phyloP scores from a whole-genome alignment of 768 basidiomycete species.

The Collybia mongolica region DNA sequence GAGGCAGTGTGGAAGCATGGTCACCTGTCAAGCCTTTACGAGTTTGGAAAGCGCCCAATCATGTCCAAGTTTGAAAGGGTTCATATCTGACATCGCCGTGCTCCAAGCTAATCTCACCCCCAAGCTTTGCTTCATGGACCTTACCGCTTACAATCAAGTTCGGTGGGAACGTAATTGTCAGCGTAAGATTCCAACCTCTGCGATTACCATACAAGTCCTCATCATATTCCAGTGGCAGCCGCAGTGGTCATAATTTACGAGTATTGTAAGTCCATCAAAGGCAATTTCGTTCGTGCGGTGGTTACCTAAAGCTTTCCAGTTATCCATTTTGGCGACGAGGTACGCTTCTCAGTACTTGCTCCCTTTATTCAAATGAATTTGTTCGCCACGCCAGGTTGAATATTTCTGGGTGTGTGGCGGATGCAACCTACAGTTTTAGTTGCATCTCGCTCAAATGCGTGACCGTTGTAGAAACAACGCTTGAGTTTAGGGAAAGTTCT shows the following conservation, averaged over 20 bases:
- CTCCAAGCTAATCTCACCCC: no score
- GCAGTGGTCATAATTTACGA: slow-evolving; percentile 21
- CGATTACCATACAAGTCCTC: not conserved
- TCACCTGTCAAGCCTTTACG: no score
- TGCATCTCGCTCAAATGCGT: not conserved
- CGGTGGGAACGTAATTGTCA: slow-evolving; percentile 18
- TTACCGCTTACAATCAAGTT: slow-evolving; percentile 12
- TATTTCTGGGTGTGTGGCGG: slow-evolving; percentile 23
- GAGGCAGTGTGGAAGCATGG: no score
- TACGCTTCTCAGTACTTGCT: not conserved
- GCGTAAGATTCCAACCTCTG: not conserved
- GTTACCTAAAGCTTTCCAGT: slow-evolving; percentile 9
- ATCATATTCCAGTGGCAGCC: slow-evolving; percentile 12
- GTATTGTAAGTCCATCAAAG: slow-evolving; percentile 15
- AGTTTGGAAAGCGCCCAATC: no score
- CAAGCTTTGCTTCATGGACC: not conserved
- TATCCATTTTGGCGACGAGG: slow-evolving; percentile 22
- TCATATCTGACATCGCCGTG: no score
- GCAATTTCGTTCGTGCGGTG: not conserved
- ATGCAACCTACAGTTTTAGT: not conserved
- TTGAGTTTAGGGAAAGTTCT: slow-evolving; percentile 32
- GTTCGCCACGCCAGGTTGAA: slow-evolving; percentile 24
- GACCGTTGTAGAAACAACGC: slow-evolving; percentile 27
- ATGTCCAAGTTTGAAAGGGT: no score
- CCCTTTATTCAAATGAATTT: no score